These are phyloP conservation scores for Phellopilus nigrolimitatus DNA, from an alignment of 1,284 basidiomycete genomes.

Conservation along the genomic window DNA sequence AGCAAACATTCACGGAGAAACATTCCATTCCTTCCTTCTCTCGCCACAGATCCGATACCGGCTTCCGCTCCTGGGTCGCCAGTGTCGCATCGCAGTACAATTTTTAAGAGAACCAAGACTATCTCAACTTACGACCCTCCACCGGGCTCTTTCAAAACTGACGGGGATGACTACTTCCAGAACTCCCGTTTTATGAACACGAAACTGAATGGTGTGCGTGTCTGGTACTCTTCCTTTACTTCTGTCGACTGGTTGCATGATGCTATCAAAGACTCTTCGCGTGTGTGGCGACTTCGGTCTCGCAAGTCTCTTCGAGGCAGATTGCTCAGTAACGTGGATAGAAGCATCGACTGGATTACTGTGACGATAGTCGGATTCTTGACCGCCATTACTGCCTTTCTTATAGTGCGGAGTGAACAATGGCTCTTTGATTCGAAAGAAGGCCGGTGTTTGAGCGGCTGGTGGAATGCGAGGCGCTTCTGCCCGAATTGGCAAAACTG, in stretches of 20 bases:
- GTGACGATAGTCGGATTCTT: conserved; percentile 84
- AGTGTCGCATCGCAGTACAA: conserved; percentile 34
- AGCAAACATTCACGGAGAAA: conserved; percentile 29
- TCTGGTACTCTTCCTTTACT: conserved; percentile 87
- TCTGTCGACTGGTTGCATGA: conserved; percentile 92
- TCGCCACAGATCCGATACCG: conserved; percentile 17
- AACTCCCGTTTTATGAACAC: conserved; percentile 50
- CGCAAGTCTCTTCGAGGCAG: conserved; percentile 70
- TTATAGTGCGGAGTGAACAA: conserved; percentile 84
- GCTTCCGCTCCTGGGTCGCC: conserved; percentile 25
- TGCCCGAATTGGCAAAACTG: conserved; percentile 77
- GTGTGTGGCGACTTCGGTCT: conserved; percentile 65
- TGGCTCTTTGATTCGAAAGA: conserved; percentile 94
- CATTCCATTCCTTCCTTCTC: conserved; percentile 31
- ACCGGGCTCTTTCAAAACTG: conserved; percentile 30
- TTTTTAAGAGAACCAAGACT: conserved; percentile 39
- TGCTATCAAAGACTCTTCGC: conserved; percentile 84
- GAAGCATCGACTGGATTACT: conserved; percentile 85
- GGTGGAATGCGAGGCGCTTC: conserved; percentile 78
- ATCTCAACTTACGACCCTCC: conserved; percentile 72
- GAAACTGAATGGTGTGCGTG: conserved; percentile 79
- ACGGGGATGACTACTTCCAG: conserved; percentile 29
- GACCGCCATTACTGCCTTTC: conserved; percentile 81
- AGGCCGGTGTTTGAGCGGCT: conserved; percentile 72
- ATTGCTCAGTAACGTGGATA: conserved; percentile 71